phyloP scores from a whole-genome alignment of 2,329 filamentous ascomycete species.

The Claviceps africana region DNA sequence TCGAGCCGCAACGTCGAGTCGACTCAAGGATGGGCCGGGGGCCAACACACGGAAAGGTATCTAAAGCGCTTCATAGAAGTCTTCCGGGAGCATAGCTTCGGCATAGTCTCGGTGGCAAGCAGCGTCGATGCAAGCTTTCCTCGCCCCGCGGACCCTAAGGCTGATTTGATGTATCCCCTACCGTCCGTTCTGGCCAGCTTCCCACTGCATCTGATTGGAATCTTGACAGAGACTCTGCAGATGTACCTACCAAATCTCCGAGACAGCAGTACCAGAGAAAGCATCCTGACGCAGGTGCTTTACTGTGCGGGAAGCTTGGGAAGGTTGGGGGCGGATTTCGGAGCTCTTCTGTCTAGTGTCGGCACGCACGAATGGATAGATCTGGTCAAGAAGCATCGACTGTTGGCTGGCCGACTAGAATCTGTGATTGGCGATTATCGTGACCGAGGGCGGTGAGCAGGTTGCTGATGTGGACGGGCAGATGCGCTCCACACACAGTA shows the following conservation, averaged over 20 bases:
- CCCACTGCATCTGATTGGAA: constrained; percentile 65
- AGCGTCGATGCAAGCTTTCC: constrained; percentile 48
- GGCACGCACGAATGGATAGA: constrained; percentile 67
- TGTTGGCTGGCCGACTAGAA: constrained; percentile 68
- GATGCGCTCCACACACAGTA: no score
- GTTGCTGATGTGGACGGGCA: no score
- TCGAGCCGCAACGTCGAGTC: constrained; percentile 32
- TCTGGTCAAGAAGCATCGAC: constrained; percentile 73
- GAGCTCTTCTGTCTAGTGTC: constrained; percentile 57
- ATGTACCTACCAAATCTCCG: constrained; percentile 68
- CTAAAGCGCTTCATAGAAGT: constrained; percentile 94
- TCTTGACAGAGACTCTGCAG: constrained; percentile 64
- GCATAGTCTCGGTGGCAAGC: constrained; percentile 85
- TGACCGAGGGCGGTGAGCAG: constrained; percentile 15
- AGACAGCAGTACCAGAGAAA: constrained; percentile 70
- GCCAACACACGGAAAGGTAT: constrained; percentile 87
- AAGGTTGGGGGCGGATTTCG: constrained; percentile 82
- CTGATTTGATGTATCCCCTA: constrained; percentile 38
- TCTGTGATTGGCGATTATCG: constrained; percentile 45
- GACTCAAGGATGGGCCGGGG: constrained; percentile 43
- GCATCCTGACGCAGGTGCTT: constrained; percentile 77
- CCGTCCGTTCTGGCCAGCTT: constrained; percentile 74
- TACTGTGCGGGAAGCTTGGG: constrained; percentile 89
- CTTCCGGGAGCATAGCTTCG: constrained; percentile 94
- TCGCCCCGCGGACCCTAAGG: constrained; percentile 6